These are phyloP conservation scores for Diaporthe velutina DNA, from an alignment of 2,329 filamentous ascomycete species.

Conservation along the genomic window DNA sequence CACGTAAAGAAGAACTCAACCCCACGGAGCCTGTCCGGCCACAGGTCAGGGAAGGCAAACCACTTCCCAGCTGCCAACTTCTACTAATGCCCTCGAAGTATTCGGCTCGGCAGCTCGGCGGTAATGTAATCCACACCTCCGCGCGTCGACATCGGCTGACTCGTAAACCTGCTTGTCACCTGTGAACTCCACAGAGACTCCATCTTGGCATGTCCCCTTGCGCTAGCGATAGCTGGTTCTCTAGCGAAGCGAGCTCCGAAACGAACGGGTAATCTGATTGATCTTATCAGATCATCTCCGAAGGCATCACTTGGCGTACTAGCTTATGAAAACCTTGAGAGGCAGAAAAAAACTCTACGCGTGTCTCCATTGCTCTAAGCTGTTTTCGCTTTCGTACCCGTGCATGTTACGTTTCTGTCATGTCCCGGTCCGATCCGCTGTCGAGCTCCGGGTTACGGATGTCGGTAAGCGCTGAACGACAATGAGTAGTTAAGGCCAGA, in stretches of 20 bases:
- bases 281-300: conserved; percentile 19
- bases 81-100: neutral
- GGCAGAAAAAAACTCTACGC: neutral
- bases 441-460: neutral
- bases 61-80: neutral
- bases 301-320: neutral
- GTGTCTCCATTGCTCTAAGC: conserved; percentile 4
- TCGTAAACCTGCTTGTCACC: neutral
- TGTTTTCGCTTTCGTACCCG: neutral
- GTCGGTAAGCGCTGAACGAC: neutral
- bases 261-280: neutral
- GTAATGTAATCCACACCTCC: neutral
- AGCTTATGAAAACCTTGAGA: neutral
- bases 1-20: neutral
- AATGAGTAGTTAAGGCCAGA: neutral
- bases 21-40: no score
- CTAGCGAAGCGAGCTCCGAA: neutral
- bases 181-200: neutral
- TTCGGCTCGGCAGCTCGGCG: conserved; percentile 20
- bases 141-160: conserved; percentile 5
- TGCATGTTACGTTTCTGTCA: neutral
- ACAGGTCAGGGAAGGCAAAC: neutral
- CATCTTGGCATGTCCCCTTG: neutral
- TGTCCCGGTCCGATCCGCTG: neutral
- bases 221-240: neutral